Evolutionary conservation across 140 eudicot genomes (phyloP), one percentile per base, ranked within the genome.

Genomic region (Bidens hawaiensis): DNA sequence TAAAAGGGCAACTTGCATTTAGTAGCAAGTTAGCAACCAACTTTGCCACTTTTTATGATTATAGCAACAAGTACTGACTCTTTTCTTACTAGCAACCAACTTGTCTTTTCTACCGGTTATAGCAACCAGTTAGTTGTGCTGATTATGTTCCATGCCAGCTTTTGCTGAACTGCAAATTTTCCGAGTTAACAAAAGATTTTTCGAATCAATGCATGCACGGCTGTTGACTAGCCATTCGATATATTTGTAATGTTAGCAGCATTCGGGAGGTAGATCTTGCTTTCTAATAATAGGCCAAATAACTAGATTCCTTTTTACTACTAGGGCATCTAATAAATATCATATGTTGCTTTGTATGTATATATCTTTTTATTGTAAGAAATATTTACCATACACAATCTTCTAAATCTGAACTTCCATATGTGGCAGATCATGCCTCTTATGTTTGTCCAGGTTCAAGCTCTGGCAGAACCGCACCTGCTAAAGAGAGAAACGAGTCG

Each of bases 401-500:
- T 73, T 24, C 51, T 79, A 75, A 72, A 33, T 69, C 27, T 45
- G 61, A 28, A 73, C 71, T 40, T 54, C 46, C 31, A 36, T 50
- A 27, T 30, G 24, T 68, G 69, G 40, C 85, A 87, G 99, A 91
- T 74, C 77, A 61, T 46, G 83, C 61, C 56, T 75, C 87, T 74
- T 74, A 75, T 69, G 67, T 70, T 54, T 87, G 82, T 52, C 96
- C 93, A 52, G 76, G 78, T 62, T 88, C 95, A 58, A 75, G 95
- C 59, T 78, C 95, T 78, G 91, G 88, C 56, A 73, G 76, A 73
- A 69, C 55, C 34, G 67, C 64, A 62, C 71, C 70, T 41, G 31
- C 51, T n/a, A 52, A 65, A 58, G 85, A 76, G 49, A 74, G 74
- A 59, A 62, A 75, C n/a, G 68, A 28, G 25, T 56, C 61, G 56